These are phyloP conservation scores for Candida tibetensis DNA, from an alignment of 805 yeast genomes.

Conservation along the genomic window DNA sequence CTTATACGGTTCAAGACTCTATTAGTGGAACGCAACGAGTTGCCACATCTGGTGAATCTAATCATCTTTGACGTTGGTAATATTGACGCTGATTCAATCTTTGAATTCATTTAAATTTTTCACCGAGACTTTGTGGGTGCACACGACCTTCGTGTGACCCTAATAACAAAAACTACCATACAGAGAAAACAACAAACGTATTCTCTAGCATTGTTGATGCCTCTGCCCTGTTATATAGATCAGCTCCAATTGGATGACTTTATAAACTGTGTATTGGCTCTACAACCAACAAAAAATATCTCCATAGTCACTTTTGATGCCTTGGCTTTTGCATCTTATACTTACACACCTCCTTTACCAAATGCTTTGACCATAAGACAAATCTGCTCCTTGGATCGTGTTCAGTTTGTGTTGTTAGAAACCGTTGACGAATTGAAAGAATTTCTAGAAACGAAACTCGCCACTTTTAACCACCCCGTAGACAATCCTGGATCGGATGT, in stretches of 20 bases:
- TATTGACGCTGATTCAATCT: neutral
- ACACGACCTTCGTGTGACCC: neutral
- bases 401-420: slow-evolving; percentile 1
- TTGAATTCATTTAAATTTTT: neutral
- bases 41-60: neutral
- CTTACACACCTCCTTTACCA: no score
- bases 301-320: neutral
- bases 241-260: no score
- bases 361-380: no score
- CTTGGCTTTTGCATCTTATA: neutral
- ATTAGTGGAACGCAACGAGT: neutral
- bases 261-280: no score
- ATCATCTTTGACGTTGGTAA: neutral
- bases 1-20: neutral
- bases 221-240: no score
- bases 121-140: neutral
- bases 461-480: no score
- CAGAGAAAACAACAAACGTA: no score
- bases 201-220: no score
- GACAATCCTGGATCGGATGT: neutral
- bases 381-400: neutral
- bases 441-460: slow-evolving; percentile 1
- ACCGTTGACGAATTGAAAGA: slow-evolving; percentile 1
- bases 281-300: no score
- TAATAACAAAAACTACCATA: no score